Evolutionary conservation across 768 basidiomycete genomes (phyloP).

Genomic region (Cytidiella melzeri): DNA sequence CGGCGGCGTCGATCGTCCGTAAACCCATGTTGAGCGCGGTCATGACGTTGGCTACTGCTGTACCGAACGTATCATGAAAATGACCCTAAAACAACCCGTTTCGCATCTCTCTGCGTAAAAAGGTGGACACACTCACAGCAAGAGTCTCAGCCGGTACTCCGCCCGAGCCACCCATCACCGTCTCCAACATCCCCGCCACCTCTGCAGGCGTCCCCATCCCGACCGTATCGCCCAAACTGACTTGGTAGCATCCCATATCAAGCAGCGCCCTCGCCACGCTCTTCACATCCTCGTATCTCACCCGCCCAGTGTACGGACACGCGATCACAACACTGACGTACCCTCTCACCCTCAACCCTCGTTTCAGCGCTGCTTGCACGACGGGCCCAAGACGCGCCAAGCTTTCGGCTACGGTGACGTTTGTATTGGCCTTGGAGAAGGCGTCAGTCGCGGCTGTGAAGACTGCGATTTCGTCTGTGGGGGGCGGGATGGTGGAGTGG

Average conservation of each 20-base stretch:
- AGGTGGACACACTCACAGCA: constrained; percentile 46
- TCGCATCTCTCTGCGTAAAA: neutral
- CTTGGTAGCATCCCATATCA: constrained; percentile 93
- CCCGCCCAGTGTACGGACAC: constrained; percentile 83
- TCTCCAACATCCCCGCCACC: constrained; percentile 62
- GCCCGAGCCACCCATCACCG: constrained; percentile 54
- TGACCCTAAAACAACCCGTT: constrained; percentile 26
- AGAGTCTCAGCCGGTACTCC: constrained; percentile 55
- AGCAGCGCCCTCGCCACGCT: constrained; percentile 65
- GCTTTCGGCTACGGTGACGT: constrained; percentile 66
- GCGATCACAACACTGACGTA: constrained; percentile 81
- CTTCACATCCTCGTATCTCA: constrained; percentile 57
- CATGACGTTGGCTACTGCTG: constrained; percentile 72
- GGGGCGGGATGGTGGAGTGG: constrained; percentile 33
- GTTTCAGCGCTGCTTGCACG: constrained; percentile 48
- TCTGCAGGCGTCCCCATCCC: constrained; percentile 75
- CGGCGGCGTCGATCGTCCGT: constrained; percentile 74
- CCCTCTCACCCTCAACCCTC: constrained; percentile 54
- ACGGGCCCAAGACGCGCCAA: constrained; percentile 59
- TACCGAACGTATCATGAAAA: constrained; percentile 91
- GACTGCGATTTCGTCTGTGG: constrained; percentile 80
- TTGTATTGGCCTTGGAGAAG: constrained; percentile 83
- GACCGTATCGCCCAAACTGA: constrained; percentile 88
- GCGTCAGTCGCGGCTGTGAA: constrained; percentile 87
- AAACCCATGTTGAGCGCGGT: constrained; percentile 69